Conservation (phyloP, 2,329 filamentous ascomycete species). For the Scytalidium sp. region DNA sequence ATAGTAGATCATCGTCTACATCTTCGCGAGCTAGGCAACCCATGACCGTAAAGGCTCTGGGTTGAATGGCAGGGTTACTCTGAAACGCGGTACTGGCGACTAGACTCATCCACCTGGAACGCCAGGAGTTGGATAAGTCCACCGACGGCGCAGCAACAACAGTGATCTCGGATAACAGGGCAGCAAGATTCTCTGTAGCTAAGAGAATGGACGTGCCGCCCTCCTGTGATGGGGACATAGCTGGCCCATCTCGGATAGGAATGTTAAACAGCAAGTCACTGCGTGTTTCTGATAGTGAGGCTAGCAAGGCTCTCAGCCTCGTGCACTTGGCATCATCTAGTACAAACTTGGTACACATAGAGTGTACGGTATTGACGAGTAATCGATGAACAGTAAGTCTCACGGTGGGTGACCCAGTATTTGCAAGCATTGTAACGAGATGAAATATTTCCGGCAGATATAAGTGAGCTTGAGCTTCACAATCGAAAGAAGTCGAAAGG, state of each 20-base stretch:
- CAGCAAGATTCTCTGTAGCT: conserved; percentile 60
- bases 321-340: conserved; percentile 52
- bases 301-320: conserved; percentile 49
- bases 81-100: conserved; percentile 72
- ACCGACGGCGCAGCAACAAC: conserved; percentile 60
- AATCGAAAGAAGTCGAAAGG: conserved; percentile 64
- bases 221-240: conserved; percentile 53
- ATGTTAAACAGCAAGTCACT: conserved; percentile 55
- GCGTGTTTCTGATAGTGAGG: conserved; percentile 56
- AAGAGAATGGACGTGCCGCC: conserved; percentile 30
- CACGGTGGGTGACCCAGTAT: conserved; percentile 57
- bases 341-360: conserved; percentile 62
- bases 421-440: conserved; percentile 67
- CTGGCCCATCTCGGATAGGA: conserved; percentile 49
- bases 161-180: conserved; percentile 61
- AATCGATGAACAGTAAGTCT: conserved; percentile 59
- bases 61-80: conserved; percentile 69
- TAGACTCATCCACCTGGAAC: conserved; percentile 70
- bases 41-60: conserved; percentile 68
- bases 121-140: conserved; percentile 66
- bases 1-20: conserved; percentile 68
- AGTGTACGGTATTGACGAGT: conserved; percentile 65
- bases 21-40: conserved; percentile 68
- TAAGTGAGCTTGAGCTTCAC: conserved; percentile 63
- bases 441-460: conserved; percentile 69